These are phyloP conservation scores for Aureobasidium pullulans DNA, from an alignment of 2,329 filamentous ascomycete species.

Conservation along the genomic window DNA sequence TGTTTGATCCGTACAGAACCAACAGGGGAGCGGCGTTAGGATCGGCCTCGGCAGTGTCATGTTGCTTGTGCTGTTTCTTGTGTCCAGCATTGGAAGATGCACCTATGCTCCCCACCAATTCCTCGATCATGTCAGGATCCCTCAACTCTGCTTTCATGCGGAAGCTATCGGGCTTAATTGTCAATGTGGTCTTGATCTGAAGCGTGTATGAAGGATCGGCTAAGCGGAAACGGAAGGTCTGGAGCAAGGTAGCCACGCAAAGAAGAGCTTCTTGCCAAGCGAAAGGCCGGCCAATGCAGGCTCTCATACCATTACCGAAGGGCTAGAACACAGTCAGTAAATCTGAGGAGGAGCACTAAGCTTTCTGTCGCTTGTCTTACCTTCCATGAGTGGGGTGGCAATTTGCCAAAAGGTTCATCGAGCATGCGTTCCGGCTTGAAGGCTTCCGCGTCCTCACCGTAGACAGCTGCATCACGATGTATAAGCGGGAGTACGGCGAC, in stretches of 20 bases:
- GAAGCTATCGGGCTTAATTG: slow-evolving; percentile 38
- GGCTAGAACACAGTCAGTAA: slow-evolving; percentile 23
- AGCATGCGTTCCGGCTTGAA: slow-evolving; percentile 44
- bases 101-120: not conserved
- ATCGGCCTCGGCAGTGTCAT: slow-evolving; percentile 6
- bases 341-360: no score
- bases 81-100: not conserved
- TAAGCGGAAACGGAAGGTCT: slow-evolving; percentile 38
- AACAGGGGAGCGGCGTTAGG: slow-evolving; percentile 23
- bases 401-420: slow-evolving; percentile 34
- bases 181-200: slow-evolving; percentile 35
- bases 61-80: not conserved
- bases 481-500: slow-evolving; percentile 28
- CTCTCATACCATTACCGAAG: slow-evolving; percentile 47
- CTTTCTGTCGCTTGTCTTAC: no score
- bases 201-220: slow-evolving; percentile 36
- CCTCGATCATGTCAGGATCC: slow-evolving; percentile 18
- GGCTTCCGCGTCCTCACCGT: slow-evolving; percentile 37
- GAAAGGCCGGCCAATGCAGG: slow-evolving; percentile 48
- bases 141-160: slow-evolving; percentile 30
- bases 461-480: slow-evolving; percentile 36
- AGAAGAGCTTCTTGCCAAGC: slow-evolving; percentile 49
- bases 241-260: slow-evolving; percentile 35
- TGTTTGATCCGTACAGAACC: slow-evolving; percentile 35
- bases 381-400: slow-evolving; percentile 40